These are phyloP conservation scores for Davidsoniella eucalypti DNA, from an alignment of 2,329 filamentous ascomycete species.

Conservation along the genomic window DNA sequence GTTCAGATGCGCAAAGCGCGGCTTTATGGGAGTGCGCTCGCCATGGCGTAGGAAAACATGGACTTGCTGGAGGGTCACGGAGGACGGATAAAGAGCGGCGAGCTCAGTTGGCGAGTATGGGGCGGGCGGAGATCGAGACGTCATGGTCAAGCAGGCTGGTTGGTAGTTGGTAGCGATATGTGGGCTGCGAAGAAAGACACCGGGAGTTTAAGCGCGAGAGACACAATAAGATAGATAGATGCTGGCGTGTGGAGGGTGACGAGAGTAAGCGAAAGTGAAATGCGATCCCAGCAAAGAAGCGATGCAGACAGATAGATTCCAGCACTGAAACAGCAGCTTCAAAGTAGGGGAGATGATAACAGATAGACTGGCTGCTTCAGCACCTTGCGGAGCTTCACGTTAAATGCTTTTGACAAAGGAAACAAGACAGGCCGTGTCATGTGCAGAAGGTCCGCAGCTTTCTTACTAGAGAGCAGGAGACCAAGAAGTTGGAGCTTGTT, in stretches of 20 bases:
- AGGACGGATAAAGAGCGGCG: constrained; percentile 59
- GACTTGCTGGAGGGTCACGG: constrained; percentile 71
- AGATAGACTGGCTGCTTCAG: no score
- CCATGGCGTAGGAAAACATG: constrained; percentile 74
- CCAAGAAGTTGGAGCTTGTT: no score
- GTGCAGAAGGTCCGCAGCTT: no score
- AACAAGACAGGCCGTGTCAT: no score
- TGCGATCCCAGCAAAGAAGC: background rate
- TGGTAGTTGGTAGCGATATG: background rate
- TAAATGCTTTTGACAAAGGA: no score
- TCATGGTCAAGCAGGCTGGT: constrained; percentile 42
- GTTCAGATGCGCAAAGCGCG: constrained; percentile 70
- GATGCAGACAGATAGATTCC: background rate
- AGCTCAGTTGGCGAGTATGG: constrained; percentile 75
- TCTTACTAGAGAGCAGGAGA: no score
- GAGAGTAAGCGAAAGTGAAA: background rate
- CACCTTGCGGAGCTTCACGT: no score
- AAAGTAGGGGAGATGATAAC: no score
- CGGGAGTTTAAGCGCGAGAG: no score
- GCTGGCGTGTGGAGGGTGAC: background rate
- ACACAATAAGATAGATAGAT: background rate
- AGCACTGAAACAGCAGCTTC: no score
- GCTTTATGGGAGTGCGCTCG: constrained; percentile 67
- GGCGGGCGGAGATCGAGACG: constrained; percentile 54
- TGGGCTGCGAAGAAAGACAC: background rate